Percentiles rank a stretch among this genome's conserved stretches.
These are phyloP conservation scores for Aspergillus neotritici DNA, from an alignment of 2,329 filamentous ascomycete species.

Conservation along the genomic window DNA sequence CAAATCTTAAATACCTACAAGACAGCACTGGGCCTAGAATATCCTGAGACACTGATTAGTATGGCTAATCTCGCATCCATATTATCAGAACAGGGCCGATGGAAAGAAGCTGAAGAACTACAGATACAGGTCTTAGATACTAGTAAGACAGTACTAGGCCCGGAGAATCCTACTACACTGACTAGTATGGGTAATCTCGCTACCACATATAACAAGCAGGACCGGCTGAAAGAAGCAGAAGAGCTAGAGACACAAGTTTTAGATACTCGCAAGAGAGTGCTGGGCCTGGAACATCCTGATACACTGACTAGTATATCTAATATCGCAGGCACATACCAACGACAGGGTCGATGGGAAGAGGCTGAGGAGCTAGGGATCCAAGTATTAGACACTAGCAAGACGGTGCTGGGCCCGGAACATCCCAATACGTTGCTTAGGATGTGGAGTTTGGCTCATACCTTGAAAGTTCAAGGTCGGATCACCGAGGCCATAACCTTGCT, in stretches of 20 bases:
- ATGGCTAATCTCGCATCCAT: background rate
- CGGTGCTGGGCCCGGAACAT: slow-evolving; percentile 11
- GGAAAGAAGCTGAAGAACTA: background rate
- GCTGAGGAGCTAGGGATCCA: slow-evolving; percentile 14
- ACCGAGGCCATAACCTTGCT: too few species aligned
- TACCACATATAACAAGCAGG: background rate
- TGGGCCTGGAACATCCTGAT: background rate
- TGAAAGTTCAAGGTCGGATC: background rate
- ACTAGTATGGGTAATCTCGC: background rate
- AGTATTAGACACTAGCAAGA: slow-evolving; percentile 13
- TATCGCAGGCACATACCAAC: slow-evolving; percentile 2
- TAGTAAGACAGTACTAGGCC: background rate
- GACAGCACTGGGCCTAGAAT: too few species aligned
- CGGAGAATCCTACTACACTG: background rate
- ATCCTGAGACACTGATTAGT: too few species aligned
- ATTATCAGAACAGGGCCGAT: background rate
- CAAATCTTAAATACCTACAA: too few species aligned
- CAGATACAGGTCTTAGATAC: background rate
- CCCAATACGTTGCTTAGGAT: slow-evolving; percentile 1
- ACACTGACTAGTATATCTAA: slow-evolving; percentile 5
- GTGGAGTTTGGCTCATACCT: background rate
- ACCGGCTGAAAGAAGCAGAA: slow-evolving; percentile 1
- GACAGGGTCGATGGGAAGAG: slow-evolving; percentile 12
- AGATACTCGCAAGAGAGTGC: background rate
- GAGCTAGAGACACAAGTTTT: background rate